A percentile compares a stretch with the other conserved stretches of the same genome.
These are phyloP conservation scores for Pisolithus orientalis DNA, from an alignment of 768 basidiomycete species.

Conservation along the genomic window DNA sequence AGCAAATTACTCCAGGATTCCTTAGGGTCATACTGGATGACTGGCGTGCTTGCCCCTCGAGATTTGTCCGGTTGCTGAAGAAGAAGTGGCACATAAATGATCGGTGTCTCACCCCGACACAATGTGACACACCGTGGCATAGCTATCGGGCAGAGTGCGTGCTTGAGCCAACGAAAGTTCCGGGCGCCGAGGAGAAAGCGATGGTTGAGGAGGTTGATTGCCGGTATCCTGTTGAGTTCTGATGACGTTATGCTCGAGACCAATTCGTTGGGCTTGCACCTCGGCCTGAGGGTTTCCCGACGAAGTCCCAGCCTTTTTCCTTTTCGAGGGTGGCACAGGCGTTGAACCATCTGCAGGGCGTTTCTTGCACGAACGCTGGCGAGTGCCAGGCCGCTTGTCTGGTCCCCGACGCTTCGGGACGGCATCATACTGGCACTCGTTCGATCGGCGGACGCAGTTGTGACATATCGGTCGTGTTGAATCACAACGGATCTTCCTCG, in stretches of 20 bases:
- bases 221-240: constrained; percentile 19
- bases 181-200: constrained; percentile 27
- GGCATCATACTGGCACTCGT: constrained; percentile 73
- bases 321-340: constrained; percentile 47
- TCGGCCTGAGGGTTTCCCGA: constrained; percentile 28
- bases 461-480: constrained; percentile 75
- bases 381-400: constrained; percentile 80
- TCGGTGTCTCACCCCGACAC: background rate
- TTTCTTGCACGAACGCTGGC: constrained; percentile 83
- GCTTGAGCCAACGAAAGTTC: constrained; percentile 23
- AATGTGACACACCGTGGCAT: constrained; percentile 18
- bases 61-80: constrained; percentile 25
- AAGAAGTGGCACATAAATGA: constrained; percentile 3
- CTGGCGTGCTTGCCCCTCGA: constrained; percentile 23
- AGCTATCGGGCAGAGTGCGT: constrained; percentile 24
- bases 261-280: constrained; percentile 20
- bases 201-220: constrained; percentile 22
- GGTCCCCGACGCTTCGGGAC: constrained; percentile 80
- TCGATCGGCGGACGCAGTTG: constrained; percentile 75
- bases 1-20: constrained; percentile 47
- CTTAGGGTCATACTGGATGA: constrained; percentile 28
- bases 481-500: constrained; percentile 82
- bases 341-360: constrained; percentile 52
- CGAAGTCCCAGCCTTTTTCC: constrained; percentile 37
- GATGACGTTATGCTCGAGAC: constrained; percentile 18